phyloP scores from a whole-genome alignment of 1,139 yeast species.

The Nakaseomyces nivariensis region DNA sequence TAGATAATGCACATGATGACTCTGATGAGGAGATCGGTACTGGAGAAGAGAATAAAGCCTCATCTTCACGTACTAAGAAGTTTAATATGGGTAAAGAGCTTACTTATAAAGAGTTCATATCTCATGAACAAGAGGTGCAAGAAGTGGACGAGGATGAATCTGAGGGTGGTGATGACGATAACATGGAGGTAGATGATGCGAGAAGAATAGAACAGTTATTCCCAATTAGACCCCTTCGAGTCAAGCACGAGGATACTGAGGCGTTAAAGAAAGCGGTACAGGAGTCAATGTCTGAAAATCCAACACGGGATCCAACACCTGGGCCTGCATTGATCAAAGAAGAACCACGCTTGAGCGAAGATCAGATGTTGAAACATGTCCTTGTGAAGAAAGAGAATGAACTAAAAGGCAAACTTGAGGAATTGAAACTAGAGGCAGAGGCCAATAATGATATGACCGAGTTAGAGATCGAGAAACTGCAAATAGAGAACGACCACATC shows the following conservation, averaged over 20 bases:
- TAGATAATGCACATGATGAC: constrained; percentile 21
- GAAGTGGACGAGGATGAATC: constrained; percentile 23
- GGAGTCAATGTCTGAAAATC: constrained; percentile 22
- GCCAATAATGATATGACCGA: constrained; percentile 27
- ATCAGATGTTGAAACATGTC: constrained; percentile 2
- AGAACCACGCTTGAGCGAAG: constrained; percentile 12
- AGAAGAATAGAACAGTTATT: constrained; percentile 35
- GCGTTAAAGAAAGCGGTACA: constrained; percentile 15
- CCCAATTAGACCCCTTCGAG: constrained; percentile 43
- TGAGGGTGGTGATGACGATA: constrained; percentile 33
- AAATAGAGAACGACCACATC: constrained; percentile 31
- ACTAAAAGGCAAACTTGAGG: not conserved
- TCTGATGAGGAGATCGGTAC: constrained; percentile 10
- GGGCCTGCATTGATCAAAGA: constrained; percentile 13
- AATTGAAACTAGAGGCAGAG: not conserved
- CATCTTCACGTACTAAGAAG: constrained; percentile 30
- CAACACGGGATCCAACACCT: constrained; percentile 27
- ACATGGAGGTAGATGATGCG: constrained; percentile 24
- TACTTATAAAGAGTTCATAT: constrained; percentile 17
- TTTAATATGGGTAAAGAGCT: constrained; percentile 58
- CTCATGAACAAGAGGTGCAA: constrained; percentile 24
- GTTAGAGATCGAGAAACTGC: constrained; percentile 25
- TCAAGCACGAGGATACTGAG: constrained; percentile 32
- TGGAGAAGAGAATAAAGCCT: constrained; percentile 20
- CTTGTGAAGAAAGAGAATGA: not conserved